phyloP scores from a whole-genome alignment of 805 yeast genomes.

The Starmerella floricola region DNA sequence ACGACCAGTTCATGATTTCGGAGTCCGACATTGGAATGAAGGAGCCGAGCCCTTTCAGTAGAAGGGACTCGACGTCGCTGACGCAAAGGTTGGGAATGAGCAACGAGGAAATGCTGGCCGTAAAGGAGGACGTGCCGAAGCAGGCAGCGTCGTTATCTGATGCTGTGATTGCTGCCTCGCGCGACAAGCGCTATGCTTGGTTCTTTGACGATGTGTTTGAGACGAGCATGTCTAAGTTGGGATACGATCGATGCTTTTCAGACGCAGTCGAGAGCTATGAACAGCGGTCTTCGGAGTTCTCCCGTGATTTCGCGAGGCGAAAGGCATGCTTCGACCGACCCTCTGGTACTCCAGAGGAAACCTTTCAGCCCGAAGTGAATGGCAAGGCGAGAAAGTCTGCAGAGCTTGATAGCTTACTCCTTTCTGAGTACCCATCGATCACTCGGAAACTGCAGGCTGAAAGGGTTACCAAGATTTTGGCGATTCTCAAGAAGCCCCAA shows the following conservation, averaged over 20 bases:
- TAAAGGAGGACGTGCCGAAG: neutral
- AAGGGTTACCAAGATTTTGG: slow-evolving; percentile 4
- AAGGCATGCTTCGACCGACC: too few species aligned
- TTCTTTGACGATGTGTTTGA: slow-evolving; percentile 24
- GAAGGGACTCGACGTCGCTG: too few species aligned
- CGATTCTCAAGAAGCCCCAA: slow-evolving; percentile 1
- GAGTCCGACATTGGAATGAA: too few species aligned
- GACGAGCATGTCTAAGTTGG: slow-evolving; percentile 20
- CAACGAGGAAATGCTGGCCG: neutral
- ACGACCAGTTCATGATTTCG: too few species aligned
- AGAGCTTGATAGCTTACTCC: neutral
- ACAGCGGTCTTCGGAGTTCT: too few species aligned
- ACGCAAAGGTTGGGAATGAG: neutral
- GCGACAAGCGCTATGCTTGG: slow-evolving; percentile 22
- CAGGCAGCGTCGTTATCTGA: neutral
- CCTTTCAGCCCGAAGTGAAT: too few species aligned
- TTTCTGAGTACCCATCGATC: neutral
- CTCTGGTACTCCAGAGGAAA: too few species aligned
- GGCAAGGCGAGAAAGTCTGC: neutral
- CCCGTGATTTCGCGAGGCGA: too few species aligned
- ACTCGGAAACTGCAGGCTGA: slow-evolving; percentile 2
- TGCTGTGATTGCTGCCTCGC: slow-evolving; percentile 1
- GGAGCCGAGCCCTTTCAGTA: too few species aligned
- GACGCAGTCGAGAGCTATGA: slow-evolving; percentile 12
- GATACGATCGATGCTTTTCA: slow-evolving; percentile 24